Conservation (phyloP, 2,329 filamentous ascomycete species). For the Colletotrichum lindemuthianum region DNA sequence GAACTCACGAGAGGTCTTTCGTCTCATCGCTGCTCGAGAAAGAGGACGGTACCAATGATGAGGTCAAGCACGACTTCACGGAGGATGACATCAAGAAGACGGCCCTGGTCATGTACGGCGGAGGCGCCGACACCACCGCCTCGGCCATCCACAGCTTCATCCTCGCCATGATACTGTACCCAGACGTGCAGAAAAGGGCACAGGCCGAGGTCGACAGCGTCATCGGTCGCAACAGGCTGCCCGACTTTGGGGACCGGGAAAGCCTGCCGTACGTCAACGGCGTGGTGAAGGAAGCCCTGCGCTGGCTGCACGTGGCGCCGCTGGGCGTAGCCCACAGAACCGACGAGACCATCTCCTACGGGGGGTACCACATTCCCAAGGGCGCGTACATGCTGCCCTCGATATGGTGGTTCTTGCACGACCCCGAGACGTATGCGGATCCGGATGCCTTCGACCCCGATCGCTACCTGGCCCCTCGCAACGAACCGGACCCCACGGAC, state of each 20-base stretch:
- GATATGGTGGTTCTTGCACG: constrained; percentile 61
- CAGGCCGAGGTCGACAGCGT: constrained; percentile 63
- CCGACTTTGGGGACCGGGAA: constrained; percentile 57
- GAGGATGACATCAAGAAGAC: constrained; percentile 22
- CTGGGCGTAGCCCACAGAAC: constrained; percentile 51
- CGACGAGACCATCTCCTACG: constrained; percentile 34
- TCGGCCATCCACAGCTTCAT: constrained; percentile 54
- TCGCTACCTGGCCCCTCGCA: constrained; percentile 41
- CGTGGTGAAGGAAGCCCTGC: constrained; percentile 64
- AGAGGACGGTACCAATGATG: neutral
- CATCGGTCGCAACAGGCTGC: constrained; percentile 58
- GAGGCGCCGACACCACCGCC: constrained; percentile 34
- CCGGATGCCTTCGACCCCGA: constrained; percentile 47
- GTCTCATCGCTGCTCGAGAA: constrained; percentile 10
- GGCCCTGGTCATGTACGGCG: constrained; percentile 27
- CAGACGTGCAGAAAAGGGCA: constrained; percentile 56
- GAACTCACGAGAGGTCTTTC: constrained; percentile 5
- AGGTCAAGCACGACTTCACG: neutral
- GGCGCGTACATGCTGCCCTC: constrained; percentile 38
- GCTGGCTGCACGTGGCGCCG: constrained; percentile 64
- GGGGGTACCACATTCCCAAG: constrained; percentile 28
- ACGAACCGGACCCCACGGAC: constrained; percentile 27
- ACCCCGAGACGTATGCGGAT: constrained; percentile 70
- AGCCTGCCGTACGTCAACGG: constrained; percentile 63
- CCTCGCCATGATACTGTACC: constrained; percentile 57